Evolutionary conservation across 2,329 filamentous ascomycete species (phyloP).

Genomic region (Teratosphaeria pseudoeucalypti): DNA sequence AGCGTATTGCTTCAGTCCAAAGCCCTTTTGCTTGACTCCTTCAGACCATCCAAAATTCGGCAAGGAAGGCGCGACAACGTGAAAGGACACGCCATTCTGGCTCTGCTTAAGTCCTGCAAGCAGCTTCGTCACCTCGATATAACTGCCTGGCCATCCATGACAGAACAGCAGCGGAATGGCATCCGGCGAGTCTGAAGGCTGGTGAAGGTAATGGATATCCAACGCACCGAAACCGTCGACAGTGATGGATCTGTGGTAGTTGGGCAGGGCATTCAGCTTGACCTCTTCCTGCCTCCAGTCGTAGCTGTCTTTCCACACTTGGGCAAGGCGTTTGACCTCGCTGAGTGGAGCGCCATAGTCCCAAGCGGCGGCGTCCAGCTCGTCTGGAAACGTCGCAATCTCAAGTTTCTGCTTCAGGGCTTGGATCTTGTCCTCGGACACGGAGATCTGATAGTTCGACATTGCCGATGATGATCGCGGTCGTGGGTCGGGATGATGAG

Average conservation of each 20-base stretch:
- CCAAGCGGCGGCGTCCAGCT: constrained; percentile 12
- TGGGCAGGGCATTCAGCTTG: constrained; percentile 49
- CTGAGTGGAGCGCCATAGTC: constrained; percentile 49
- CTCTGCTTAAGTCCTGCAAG: constrained; percentile 36
- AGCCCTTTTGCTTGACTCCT: constrained; percentile 43
- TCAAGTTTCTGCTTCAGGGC: constrained; percentile 48
- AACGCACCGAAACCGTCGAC: constrained; percentile 50
- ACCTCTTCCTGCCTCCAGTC: constrained; percentile 54
- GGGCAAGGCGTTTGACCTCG: constrained; percentile 49
- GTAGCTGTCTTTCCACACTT: constrained; percentile 46
- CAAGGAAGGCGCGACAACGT: constrained; percentile 45
- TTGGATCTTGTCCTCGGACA: constrained; percentile 44
- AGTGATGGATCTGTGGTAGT: constrained; percentile 44
- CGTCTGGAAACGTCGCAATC: constrained; percentile 46
- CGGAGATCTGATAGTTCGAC: constrained; percentile 38
- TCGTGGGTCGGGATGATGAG: background rate
- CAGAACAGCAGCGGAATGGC: constrained; percentile 57
- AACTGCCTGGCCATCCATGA: constrained; percentile 62
- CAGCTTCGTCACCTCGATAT: constrained; percentile 55
- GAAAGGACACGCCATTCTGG: constrained; percentile 36
- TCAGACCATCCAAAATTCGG: constrained; percentile 48
- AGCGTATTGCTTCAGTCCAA: constrained; percentile 50
- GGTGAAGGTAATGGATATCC: constrained; percentile 55
- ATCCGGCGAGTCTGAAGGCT: constrained; percentile 38
- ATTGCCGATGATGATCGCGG: constrained; percentile 6